Evolutionary conservation across 192 early-diverging fungal genomes (phyloP), one percentile per base, ranked within the genome.

Genomic region (Dissophora ornata): DNA sequence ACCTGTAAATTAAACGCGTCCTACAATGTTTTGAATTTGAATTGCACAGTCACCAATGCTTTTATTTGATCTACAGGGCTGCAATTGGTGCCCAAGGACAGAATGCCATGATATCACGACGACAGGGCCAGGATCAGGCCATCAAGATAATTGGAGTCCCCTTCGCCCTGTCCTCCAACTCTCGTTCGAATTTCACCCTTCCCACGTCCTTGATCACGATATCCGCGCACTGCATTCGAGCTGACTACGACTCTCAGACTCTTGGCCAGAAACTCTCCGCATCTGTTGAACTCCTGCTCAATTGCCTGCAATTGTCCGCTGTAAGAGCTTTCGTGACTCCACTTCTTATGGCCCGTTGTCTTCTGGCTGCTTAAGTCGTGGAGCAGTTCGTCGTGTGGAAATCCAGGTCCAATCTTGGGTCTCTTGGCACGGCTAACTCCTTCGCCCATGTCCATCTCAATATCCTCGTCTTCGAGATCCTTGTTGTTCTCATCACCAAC

Each of bases 111-210:
- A n/a, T n/a, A n/a, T n/a, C n/a, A n/a, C 18, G 57, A 60, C 16
- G 52, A 51, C 22, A 77, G 38, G 1, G 73, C 64, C 6, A 77
- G 62, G 33, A 77, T 77, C 2, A 77, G 50, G 1, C 57, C 64
- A 25, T 77, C 64, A 12, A 77, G 46, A 29, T 77, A 77, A 24
- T 62, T 57, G 30, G 73, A 77, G 25, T 47, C 73, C n/a, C 73
- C 73, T 41, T 67, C 73, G 12, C 57, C 63, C 5, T 32, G 22
- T 16, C 21, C 50, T 9, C 10, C 41, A 3, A 16, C 32, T 7
- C 52, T 29, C 33, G 5, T 56, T 58, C 36, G n/a, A n/a, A n/a
- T n/a, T 13, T 22, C 21, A 50, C 3, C 22, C 13, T 2, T 19
- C n/a, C 9, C 32, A 9, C 36, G 7, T 38, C 36, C 36, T 38